Conservation (phyloP, 768 basidiomycete genomes). For the Boletus edulis region DNA sequence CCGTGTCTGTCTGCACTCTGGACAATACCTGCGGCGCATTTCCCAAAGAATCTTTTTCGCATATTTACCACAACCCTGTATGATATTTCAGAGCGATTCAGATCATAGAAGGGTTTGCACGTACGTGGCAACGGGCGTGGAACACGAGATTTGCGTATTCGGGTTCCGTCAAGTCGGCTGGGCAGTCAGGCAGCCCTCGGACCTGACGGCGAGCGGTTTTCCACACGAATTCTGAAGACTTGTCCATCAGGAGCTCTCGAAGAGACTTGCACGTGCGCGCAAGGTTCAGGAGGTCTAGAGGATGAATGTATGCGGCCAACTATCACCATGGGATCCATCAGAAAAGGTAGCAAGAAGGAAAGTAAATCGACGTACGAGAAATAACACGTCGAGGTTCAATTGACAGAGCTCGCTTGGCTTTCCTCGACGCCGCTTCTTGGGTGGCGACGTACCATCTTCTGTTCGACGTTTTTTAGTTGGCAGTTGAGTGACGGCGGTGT, state of each 20-base stretch:
- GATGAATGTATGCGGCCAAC: neutral
- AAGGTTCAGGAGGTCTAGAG: neutral
- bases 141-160: conserved; percentile 44
- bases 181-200: conserved; percentile 33
- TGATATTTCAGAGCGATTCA: neutral
- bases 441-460: neutral
- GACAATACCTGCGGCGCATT: conserved; percentile 9
- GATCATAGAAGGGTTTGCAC: neutral
- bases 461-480: neutral
- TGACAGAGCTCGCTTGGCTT: neutral
- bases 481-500: neutral
- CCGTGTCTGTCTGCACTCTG: conserved; percentile 1
- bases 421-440: neutral
- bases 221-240: conserved; percentile 29
- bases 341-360: neutral
- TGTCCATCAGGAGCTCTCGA: conserved; percentile 28
- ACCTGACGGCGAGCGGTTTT: conserved; percentile 29
- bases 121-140: conserved; percentile 19
- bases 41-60: conserved; percentile 8
- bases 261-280: conserved; percentile 4
- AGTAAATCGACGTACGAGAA: neutral
- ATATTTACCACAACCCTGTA: conserved; percentile 6
- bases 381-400: neutral
- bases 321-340: neutral
- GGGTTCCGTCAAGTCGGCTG: conserved; percentile 30